phyloP scores from a whole-genome alignment of 495 filamentous ascomycete genomes.

The Neurospora intermedia region DNA sequence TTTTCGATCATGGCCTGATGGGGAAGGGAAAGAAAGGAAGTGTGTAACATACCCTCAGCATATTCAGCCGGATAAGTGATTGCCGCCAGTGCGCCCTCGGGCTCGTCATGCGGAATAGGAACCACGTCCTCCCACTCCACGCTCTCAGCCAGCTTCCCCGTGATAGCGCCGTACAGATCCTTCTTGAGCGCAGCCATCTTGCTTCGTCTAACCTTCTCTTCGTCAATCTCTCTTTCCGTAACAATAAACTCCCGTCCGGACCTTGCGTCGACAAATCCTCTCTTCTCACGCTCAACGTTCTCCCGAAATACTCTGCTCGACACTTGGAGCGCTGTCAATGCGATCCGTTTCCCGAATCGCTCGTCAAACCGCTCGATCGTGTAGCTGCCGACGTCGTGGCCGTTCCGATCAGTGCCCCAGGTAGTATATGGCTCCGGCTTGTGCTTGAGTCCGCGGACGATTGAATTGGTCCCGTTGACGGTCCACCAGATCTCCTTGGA shows the following conservation, averaged over 20 bases:
- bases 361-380: constrained; percentile 27
- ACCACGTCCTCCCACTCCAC: constrained; percentile 73
- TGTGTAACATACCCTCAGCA: constrained; percentile 55
- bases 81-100: constrained; percentile 64
- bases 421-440: constrained; percentile 12
- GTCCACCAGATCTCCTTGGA: constrained; percentile 40
- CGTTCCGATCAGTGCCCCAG: constrained; percentile 34
- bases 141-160: constrained; percentile 49
- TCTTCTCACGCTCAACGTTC: constrained; percentile 15
- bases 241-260: constrained; percentile 16
- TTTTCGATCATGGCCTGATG: neutral
- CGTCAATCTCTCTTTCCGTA: constrained; percentile 30
- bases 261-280: constrained; percentile 1
- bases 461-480: constrained; percentile 35
- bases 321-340: constrained; percentile 18
- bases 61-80: constrained; percentile 86
- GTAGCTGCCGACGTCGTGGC: constrained; percentile 30
- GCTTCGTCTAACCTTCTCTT: constrained; percentile 31
- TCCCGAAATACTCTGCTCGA: constrained; percentile 20
- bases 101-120: constrained; percentile 78
- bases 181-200: constrained; percentile 32
- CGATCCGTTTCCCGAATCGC: constrained; percentile 16
- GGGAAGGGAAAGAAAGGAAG: neutral
- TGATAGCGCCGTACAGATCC: constrained; percentile 34
- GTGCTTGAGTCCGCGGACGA: constrained; percentile 22